phyloP scores from a whole-genome alignment of 768 basidiomycete genomes.

The Pleurotus djamor region DNA sequence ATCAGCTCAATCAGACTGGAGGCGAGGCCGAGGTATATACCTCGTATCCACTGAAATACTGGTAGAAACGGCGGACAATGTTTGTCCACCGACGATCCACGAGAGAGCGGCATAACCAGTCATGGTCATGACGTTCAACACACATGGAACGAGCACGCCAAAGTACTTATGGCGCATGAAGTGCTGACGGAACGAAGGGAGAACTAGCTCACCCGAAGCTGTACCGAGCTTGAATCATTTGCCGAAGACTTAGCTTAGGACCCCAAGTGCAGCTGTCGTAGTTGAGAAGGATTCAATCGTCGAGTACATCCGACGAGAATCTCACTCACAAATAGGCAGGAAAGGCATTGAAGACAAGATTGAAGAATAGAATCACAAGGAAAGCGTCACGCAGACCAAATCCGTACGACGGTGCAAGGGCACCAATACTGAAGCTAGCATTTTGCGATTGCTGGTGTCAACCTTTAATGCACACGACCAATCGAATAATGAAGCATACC shows the following conservation, averaged over 20 bases:
- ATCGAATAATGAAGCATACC: constrained; percentile 22
- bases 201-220: constrained; percentile 29
- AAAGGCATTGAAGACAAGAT: constrained; percentile 54
- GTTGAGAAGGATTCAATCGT: constrained; percentile 12
- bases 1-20: background rate
- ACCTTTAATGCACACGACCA: background rate
- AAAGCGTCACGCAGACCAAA: constrained; percentile 63
- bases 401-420: constrained; percentile 61
- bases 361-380: constrained; percentile 57
- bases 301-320: background rate
- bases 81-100: constrained; percentile 67
- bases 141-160: constrained; percentile 57
- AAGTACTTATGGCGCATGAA: constrained; percentile 42
- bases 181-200: background rate
- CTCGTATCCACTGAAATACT: constrained; percentile 24
- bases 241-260: constrained; percentile 80
- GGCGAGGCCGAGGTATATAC: constrained; percentile 13
- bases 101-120: constrained; percentile 73
- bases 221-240: constrained; percentile 71
- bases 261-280: constrained; percentile 64
- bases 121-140: constrained; percentile 62
- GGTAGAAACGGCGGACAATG: constrained; percentile 38
- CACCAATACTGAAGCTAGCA: constrained; percentile 62
- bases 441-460: background rate
- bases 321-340: constrained; percentile 59